Base-by-base conservation (phyloP, 768 basidiomycete genomes). In the Dentipellis sp. region DNA sequence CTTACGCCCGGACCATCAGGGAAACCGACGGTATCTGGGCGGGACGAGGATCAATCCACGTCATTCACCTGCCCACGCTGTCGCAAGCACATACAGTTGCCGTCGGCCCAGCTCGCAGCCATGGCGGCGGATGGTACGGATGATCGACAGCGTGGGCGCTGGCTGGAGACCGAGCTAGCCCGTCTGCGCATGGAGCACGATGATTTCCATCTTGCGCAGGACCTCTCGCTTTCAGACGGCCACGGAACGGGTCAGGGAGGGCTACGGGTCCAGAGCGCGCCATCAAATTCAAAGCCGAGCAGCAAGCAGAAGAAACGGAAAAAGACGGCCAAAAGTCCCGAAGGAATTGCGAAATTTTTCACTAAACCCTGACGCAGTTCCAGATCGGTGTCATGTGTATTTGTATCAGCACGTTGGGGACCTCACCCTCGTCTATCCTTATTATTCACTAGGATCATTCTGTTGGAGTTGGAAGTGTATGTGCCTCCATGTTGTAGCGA, bases 181-280 rank as follows among this genome's bases (percentile, higher is more conserved):
- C 69, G 69, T 57, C 65, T 81, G 55, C 75, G 74, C 54, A 62
- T 78, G 68, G 94, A 97, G 65, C 94, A 97, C 63, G 78, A 81
- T 37, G 94, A 97, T 69, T 97, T 82, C 68, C 94, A 97, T 68
- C 83, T 92, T 62, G 94, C 94, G 1, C 76, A 84, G 63, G 86
- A 91, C 55, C 66, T 97, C 52, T 78, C 84, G 19, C 76, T 76
- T 19, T 45, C 42, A 17, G 16, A 14, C 42, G 42, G 19, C n/a
- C n/a, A 19, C 19, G n/a, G 19, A 45, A 45, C 19, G 22, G 72
- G 75, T 14, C 53, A 42, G 12, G 51, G 36, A 7, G 49, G 53
- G 10, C 4, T 39, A 11, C n/a, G 19, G 12, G 29, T 53, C 14
- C 56, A 61, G 56, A 66, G 58, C 29, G 59, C 55, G 3, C 45